phyloP scores from a whole-genome alignment of 495 filamentous ascomycete species.

The Penicillium subrubescens region DNA sequence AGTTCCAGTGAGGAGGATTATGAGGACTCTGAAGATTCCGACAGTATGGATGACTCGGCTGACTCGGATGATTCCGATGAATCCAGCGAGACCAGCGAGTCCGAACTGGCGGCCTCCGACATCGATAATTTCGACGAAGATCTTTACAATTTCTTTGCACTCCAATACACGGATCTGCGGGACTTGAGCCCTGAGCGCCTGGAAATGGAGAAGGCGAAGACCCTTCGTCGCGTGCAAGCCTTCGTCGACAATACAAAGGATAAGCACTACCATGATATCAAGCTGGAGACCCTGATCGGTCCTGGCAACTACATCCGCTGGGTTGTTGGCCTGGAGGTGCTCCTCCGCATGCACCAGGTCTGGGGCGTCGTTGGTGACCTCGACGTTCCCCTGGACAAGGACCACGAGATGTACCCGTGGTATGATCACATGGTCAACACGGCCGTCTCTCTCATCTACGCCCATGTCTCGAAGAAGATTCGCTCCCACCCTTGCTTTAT shows the following conservation, averaged over 20 bases:
- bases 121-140: not conserved
- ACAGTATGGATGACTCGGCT: not conserved
- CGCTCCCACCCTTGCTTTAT: conserved; percentile 9
- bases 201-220: not conserved
- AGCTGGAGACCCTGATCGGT: not conserved
- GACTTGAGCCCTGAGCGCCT: not conserved
- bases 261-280: conserved; percentile 14
- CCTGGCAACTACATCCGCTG: not conserved
- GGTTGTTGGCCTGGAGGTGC: not conserved
- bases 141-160: not conserved
- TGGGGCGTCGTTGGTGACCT: not conserved
- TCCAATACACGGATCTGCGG: not conserved
- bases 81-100: not conserved
- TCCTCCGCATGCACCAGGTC: conserved; percentile 18
- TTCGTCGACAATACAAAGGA: conserved; percentile 11
- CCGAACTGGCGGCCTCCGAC: not conserved
- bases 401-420: conserved; percentile 9
- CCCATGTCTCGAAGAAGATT: conserved; percentile 9
- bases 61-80: not conserved
- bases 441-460: conserved; percentile 11
- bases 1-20: not conserved
- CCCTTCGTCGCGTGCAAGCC: conserved; percentile 6
- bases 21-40: not conserved
- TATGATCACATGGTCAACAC: conserved; percentile 13
- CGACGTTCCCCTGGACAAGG: not conserved